Percentiles rank a stretch among this genome's conserved stretches.
phyloP scores from a whole-genome alignment of 441 rosid genomes.

The Erysimum pusillum region DNA sequence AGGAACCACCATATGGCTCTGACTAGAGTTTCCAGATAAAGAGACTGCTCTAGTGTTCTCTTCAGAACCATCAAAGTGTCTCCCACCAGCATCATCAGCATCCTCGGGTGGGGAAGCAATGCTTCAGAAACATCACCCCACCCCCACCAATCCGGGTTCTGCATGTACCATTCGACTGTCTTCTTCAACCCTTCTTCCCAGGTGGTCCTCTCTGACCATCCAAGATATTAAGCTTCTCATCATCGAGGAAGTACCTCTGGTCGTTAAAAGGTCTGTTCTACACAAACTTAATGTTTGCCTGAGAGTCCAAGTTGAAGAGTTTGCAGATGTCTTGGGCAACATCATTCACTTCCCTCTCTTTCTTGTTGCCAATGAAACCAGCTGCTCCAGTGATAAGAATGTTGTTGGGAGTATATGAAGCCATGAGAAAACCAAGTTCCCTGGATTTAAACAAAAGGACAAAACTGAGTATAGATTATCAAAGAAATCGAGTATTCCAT shows the following conservation, averaged over 20 bases:
- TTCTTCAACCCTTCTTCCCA: slow-evolving; percentile 95
- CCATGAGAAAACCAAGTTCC: slow-evolving; percentile 51
- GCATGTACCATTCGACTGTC: slow-evolving; percentile 88
- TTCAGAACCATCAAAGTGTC: slow-evolving; percentile 82
- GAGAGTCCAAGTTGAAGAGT: slow-evolving; percentile 73
- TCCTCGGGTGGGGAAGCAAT: slow-evolving; percentile 91
- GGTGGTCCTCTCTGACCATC: slow-evolving; percentile 83
- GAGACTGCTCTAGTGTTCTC: slow-evolving; percentile 56
- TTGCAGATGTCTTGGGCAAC: slow-evolving; percentile 86
- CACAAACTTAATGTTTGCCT: slow-evolving; percentile 74
- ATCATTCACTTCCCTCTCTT: slow-evolving; percentile 91
- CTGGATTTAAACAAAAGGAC: slow-evolving; percentile 7
- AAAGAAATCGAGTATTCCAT: too few species aligned
- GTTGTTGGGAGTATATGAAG: slow-evolving; percentile 79
- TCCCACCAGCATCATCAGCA: slow-evolving; percentile 97
- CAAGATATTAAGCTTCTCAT: slow-evolving; percentile 80
- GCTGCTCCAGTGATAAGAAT: slow-evolving; percentile 97
- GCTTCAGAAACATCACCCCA: slow-evolving; percentile 98
- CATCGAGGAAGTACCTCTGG: slow-evolving; percentile 92
- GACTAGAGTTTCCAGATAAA: slow-evolving; percentile 55
- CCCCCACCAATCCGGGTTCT: slow-evolving; percentile 99
- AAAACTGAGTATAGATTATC: too few species aligned
- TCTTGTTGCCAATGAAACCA: slow-evolving; percentile 98
- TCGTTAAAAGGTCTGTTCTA: slow-evolving; percentile 94
- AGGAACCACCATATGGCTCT: slow-evolving; percentile 82